These are phyloP conservation scores for Poa pratensis DNA, from an alignment of 176 grass and related monocot genomes.

Conservation along the genomic window DNA sequence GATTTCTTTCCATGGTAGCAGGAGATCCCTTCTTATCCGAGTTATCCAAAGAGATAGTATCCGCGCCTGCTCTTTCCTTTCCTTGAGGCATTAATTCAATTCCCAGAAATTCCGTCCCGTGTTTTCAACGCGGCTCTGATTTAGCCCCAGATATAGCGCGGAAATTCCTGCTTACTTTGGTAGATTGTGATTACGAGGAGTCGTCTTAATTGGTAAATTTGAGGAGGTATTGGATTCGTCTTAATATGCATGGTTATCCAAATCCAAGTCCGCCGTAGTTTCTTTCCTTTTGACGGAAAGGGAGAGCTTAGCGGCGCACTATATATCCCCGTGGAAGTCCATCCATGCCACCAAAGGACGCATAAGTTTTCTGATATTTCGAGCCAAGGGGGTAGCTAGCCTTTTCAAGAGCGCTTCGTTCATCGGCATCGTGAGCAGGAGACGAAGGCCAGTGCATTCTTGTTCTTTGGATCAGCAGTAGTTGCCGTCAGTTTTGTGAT, in stretches of 20 bases:
- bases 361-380: neutral
- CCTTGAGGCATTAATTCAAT: neutral
- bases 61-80: no score
- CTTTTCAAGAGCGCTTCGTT: conserved; percentile 25
- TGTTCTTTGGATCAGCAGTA: conserved; percentile 15
- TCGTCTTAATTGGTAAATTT: conserved; percentile 37
- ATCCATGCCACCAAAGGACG: neutral
- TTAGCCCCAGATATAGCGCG: neutral
- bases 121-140: neutral
- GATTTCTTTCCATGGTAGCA: conserved; percentile 35
- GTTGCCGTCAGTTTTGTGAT: no score
- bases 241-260: conserved; percentile 34
- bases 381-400: conserved; percentile 21
- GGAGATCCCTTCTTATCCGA: neutral
- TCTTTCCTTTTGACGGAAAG: conserved; percentile 21
- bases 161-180: neutral
- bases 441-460: conserved; percentile 16
- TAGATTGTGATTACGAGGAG: neutral
- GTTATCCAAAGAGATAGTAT: neutral
- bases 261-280: conserved; percentile 23
- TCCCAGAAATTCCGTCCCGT: neutral
- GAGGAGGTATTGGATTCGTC: conserved; percentile 21
- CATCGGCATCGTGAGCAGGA: conserved; percentile 13
- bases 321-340: conserved; percentile 19
- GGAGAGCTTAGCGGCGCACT: neutral